Percentiles rank a stretch among this genome's conserved stretches.
phyloP scores from a whole-genome alignment of 345 rosid species.

The Diplotaxis tenuifolia region DNA sequence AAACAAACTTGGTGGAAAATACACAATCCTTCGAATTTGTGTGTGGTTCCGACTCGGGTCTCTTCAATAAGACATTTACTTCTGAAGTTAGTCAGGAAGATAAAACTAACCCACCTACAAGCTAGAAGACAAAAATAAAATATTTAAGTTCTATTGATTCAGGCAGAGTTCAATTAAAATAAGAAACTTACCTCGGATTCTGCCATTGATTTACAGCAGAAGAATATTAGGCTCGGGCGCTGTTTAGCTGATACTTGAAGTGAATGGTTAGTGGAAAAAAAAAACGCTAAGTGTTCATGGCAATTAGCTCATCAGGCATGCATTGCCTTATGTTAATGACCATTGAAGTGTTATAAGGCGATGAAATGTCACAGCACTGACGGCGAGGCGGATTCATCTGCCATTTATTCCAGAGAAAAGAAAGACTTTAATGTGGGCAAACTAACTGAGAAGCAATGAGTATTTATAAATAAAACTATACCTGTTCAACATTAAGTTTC shows the following conservation, averaged over 20 bases:
- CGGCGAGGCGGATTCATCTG: constrained; percentile 34
- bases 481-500: constrained; percentile 56
- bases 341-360: constrained; percentile 34
- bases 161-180: background rate
- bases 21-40: background rate
- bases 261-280: background rate
- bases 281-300: constrained; percentile 26
- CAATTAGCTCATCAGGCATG: constrained; percentile 26
- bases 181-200: constrained; percentile 3
- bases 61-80: background rate
- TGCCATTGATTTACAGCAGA: background rate
- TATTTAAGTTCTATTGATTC: background rate
- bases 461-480: constrained; percentile 20
- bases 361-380: constrained; percentile 34
- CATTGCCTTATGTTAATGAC: constrained; percentile 32
- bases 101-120: constrained; percentile 16
- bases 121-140: background rate
- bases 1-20: background rate
- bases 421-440: background rate
- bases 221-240: background rate
- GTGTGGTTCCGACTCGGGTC: background rate
- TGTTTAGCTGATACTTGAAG: constrained; percentile 6
- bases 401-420: background rate
- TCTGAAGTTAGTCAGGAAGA: constrained; percentile 7
- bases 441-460: background rate